Percentiles rank a stretch among this genome's conserved stretches.
Evolutionary conservation across 257 asterid genomes (phyloP).

Genomic region (Solanum sparsipilum): DNA sequence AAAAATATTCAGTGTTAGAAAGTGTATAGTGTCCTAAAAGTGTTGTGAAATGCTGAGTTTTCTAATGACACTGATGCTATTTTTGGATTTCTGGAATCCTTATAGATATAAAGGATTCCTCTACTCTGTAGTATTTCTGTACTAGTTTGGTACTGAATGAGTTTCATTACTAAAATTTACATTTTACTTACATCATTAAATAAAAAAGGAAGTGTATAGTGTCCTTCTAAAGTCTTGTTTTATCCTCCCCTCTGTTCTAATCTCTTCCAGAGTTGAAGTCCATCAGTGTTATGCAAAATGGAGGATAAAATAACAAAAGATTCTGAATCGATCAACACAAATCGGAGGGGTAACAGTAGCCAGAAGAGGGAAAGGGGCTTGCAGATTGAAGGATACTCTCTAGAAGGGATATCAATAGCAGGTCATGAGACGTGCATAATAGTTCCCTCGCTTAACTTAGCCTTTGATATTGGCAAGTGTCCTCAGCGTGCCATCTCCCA

Average conservation of each 20-base stretch:
- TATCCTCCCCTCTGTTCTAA: not conserved
- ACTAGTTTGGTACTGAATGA: not conserved
- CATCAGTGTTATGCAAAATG: not conserved
- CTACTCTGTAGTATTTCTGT: not conserved
- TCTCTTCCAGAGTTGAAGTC: not conserved
- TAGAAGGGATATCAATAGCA: slow-evolving; percentile 84
- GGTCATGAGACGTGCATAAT: slow-evolving; percentile 93
- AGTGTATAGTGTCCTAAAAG: not conserved
- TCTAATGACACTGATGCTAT: not conserved
- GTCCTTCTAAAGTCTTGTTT: not conserved
- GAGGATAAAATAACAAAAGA: not conserved
- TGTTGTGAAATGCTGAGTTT: not conserved
- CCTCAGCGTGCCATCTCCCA: slow-evolving; percentile 94
- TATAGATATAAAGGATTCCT: not conserved
- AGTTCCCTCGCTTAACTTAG: slow-evolving; percentile 64
- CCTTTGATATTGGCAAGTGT: slow-evolving; percentile 93
- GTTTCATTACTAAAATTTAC: not conserved
- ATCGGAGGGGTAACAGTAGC: slow-evolving; percentile 14
- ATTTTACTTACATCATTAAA: not conserved
- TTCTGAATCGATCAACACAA: not conserved
- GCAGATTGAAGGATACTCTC: slow-evolving; percentile 51
- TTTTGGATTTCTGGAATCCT: not conserved
- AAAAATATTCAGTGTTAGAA: not conserved
- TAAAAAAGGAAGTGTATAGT: not conserved
- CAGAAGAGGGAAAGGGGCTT: slow-evolving; percentile 42